A percentile compares a stretch with the other conserved stretches of the same genome.
Evolutionary conservation across 331 rosid genomes (phyloP).

Genomic region (Ulmus americana): DNA sequence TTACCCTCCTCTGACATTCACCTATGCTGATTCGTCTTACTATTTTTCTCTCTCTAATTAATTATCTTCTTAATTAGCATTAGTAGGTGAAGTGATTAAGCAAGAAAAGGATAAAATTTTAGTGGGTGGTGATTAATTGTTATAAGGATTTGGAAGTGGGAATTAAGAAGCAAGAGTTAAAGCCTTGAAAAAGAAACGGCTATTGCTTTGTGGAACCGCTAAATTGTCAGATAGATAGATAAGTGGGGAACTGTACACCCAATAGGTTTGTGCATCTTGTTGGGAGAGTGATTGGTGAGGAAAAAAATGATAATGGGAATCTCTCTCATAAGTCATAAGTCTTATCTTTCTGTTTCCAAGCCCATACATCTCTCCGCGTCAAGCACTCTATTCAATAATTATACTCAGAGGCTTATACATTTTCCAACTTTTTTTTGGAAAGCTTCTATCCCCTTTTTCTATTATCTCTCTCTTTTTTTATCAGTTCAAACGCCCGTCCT

Average conservation of each 20-base stretch:
- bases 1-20: conserved; percentile 26
- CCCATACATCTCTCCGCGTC: conserved; percentile 58
- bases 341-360: conserved; percentile 64
- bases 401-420: conserved; percentile 35
- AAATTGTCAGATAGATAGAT: conserved; percentile 24
- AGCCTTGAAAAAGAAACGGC: conserved; percentile 2
- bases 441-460: conserved; percentile 30
- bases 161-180: background rate
- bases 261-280: conserved; percentile 27
- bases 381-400: conserved; percentile 35
- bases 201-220: conserved; percentile 19
- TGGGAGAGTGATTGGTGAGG: conserved; percentile 29
- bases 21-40: conserved; percentile 3
- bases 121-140: conserved; percentile 12
- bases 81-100: conserved; percentile 1
- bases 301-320: conserved; percentile 8
- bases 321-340: background rate
- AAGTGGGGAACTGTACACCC: conserved; percentile 31
- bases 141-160: background rate
- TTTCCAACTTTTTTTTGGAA: conserved; percentile 39
- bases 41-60: conserved; percentile 5
- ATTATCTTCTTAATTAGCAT: conserved; percentile 12
- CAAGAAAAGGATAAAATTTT: background rate
- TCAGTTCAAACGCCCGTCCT: conserved; percentile 30
- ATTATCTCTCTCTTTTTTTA: background rate